phyloP scores from a whole-genome alignment of 768 basidiomycete genomes.

The Butyriboletus loyo region DNA sequence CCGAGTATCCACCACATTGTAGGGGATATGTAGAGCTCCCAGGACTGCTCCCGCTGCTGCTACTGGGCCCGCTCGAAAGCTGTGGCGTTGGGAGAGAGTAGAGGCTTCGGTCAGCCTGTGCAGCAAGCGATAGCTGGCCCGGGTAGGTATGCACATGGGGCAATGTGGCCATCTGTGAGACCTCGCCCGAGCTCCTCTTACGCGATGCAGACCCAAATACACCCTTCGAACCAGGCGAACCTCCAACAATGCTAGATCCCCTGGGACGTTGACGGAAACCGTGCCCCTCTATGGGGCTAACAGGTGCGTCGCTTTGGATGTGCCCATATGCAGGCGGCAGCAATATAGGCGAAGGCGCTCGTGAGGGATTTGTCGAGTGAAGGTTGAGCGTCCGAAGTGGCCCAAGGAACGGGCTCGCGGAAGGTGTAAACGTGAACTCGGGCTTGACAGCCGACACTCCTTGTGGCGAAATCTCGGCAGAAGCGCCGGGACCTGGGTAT shows the following conservation, averaged over 20 bases:
- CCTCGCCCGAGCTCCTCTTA: slow-evolving; percentile 33
- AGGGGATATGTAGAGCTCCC: slow-evolving; percentile 46
- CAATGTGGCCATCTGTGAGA: slow-evolving; percentile 25
- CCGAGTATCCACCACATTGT: slow-evolving; percentile 7
- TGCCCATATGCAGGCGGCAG: slow-evolving; percentile 48
- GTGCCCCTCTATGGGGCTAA: slow-evolving; percentile 35
- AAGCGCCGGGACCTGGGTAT: slow-evolving; percentile 18
- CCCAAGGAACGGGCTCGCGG: slow-evolving; percentile 77
- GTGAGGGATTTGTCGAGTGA: slow-evolving; percentile 64
- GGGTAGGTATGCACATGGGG: slow-evolving; percentile 35
- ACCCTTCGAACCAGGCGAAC: slow-evolving; percentile 35
- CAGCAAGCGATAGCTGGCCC: slow-evolving; percentile 29
- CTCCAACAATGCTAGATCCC: slow-evolving; percentile 34
- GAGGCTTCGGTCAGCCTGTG: slow-evolving; percentile 22
- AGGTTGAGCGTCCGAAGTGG: slow-evolving; percentile 74
- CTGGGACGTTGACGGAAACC: slow-evolving; percentile 26
- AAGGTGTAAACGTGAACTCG: slow-evolving; percentile 56
- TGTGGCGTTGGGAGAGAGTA: slow-evolving; percentile 53
- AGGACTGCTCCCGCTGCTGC: slow-evolving; percentile 61
- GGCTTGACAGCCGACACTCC: slow-evolving; percentile 24
- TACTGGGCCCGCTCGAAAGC: slow-evolving; percentile 60
- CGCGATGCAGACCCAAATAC: slow-evolving; percentile 23
- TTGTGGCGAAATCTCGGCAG: slow-evolving; percentile 32
- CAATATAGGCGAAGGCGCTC: slow-evolving; percentile 69
- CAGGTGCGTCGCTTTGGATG: slow-evolving; percentile 25